Conservation (phyloP, 805 yeast species). For the Teunomyces atbi region DNA sequence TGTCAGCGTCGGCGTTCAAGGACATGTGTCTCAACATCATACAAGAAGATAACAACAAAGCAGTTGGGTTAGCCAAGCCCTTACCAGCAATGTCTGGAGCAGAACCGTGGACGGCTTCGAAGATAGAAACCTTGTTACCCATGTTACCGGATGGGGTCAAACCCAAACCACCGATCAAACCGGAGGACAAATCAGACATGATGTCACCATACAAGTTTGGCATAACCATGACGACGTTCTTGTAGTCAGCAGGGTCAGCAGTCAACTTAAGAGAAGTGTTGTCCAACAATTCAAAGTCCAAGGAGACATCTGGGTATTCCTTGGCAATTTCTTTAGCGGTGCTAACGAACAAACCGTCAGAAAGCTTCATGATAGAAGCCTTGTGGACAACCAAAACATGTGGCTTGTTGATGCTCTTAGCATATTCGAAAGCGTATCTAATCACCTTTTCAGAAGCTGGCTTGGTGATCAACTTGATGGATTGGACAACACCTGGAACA, state of each 20-base stretch:
- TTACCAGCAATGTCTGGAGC: slow-evolving; percentile 99
- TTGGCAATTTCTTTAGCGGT: slow-evolving; percentile 86
- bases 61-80: slow-evolving; percentile 99
- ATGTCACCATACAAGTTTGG: slow-evolving; percentile 99
- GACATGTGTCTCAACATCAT: slow-evolving; percentile 99
- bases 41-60: slow-evolving; percentile 88
- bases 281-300: slow-evolving; percentile 87
- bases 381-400: slow-evolving; percentile 95
- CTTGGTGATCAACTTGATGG: slow-evolving; percentile 94
- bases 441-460: slow-evolving; percentile 96
- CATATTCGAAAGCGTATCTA: slow-evolving; percentile 96
- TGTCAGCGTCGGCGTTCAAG: slow-evolving; percentile 74
- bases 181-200: slow-evolving; percentile 96
- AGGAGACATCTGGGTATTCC: slow-evolving; percentile 87
- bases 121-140: slow-evolving; percentile 97
- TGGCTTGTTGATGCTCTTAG: slow-evolving; percentile 81
- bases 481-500: slow-evolving; percentile 97
- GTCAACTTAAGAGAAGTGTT: slow-evolving; percentile 92
- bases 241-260: slow-evolving; percentile 82
- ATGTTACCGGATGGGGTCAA: slow-evolving; percentile 98
- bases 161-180: slow-evolving; percentile 98
- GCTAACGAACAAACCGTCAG: slow-evolving; percentile 94
- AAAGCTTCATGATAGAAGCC: slow-evolving; percentile 96
- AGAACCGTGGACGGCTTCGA: slow-evolving; percentile 99
- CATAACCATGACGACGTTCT: slow-evolving; percentile 93